Conservation (phyloP, 2,329 filamentous ascomycete species). For the Chaetoscypha palmicola region DNA sequence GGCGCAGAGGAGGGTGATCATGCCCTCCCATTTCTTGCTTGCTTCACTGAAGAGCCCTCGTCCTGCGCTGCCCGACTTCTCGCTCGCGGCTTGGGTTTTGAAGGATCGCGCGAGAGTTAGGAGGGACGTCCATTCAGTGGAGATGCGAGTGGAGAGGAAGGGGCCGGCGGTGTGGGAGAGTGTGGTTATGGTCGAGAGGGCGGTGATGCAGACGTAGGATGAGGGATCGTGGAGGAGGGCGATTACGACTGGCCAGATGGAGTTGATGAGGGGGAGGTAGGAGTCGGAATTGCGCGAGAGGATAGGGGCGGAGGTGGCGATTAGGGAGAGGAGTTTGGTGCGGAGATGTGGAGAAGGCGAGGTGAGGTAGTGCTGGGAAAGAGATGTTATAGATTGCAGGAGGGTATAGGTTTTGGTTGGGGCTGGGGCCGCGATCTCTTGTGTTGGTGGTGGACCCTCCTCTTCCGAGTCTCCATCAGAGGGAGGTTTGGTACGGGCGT, state of each 20-base stretch:
- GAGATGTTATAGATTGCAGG: constrained; percentile 70
- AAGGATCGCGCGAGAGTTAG: constrained; percentile 42
- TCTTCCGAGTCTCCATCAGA: constrained; percentile 28
- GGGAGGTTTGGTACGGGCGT: constrained; percentile 21
- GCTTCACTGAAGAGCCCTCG: constrained; percentile 55
- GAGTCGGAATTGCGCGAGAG: constrained; percentile 71
- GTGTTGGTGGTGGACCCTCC: constrained; percentile 24
- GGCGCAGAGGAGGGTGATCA: constrained; percentile 50
- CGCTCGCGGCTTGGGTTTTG: constrained; percentile 36
- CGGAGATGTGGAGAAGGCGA: constrained; percentile 75
- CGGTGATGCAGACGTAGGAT: constrained; percentile 60
- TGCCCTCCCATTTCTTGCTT: constrained; percentile 57
- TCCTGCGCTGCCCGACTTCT: constrained; percentile 30
- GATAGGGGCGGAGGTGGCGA: constrained; percentile 64
- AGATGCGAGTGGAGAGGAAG: constrained; percentile 71
- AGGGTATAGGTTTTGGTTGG: constrained; percentile 75
- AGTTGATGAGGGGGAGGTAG: constrained; percentile 84
- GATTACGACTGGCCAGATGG: constrained; percentile 78
- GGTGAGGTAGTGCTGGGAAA: constrained; percentile 87
- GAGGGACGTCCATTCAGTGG: constrained; percentile 60
- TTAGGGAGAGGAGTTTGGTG: constrained; percentile 68
- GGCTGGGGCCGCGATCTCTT: constrained; percentile 51
- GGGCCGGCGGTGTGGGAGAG: constrained; percentile 70
- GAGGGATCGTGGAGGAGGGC: constrained; percentile 60
- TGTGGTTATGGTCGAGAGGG: constrained; percentile 59